Conservation (phyloP, 495 filamentous ascomycete genomes). For the Sabuloglossum arenarium region DNA sequence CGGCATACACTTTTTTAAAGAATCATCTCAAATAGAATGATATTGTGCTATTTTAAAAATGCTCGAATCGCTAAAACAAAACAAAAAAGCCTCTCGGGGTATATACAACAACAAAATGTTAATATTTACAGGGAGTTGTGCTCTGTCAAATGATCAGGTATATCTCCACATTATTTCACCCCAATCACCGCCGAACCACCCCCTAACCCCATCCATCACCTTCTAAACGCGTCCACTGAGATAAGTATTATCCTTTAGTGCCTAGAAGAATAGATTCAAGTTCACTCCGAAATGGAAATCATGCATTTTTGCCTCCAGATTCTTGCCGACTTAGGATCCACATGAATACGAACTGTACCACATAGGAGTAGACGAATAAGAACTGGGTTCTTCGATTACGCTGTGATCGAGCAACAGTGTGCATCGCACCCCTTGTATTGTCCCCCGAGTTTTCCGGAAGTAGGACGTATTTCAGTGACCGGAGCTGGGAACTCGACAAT, state of each 20-base stretch:
- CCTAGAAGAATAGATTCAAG: no score
- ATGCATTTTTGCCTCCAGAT: not conserved
- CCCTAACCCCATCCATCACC: not conserved
- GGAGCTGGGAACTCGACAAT: slow-evolving; percentile 34
- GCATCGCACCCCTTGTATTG: slow-evolving; percentile 39
- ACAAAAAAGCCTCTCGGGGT: not conserved
- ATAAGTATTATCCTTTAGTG: no score
- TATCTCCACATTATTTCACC: not conserved
- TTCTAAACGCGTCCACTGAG: no score
- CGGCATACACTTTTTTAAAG: not conserved
- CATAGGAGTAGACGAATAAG: slow-evolving; percentile 83
- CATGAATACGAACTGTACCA: slow-evolving; percentile 88
- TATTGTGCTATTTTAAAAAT: not conserved
- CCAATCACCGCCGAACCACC: not conserved
- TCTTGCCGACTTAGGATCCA: slow-evolving; percentile 57
- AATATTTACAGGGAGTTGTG: not conserved
- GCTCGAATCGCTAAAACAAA: not conserved
- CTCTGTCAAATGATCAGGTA: not conserved
- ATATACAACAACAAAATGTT: not conserved
- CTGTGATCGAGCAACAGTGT: slow-evolving; percentile 66
- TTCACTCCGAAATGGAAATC: not conserved
- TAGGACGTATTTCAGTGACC: slow-evolving; percentile 86
- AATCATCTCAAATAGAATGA: not conserved
- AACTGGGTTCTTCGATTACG: slow-evolving; percentile 85
- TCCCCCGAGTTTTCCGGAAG: slow-evolving; percentile 62